These are phyloP conservation scores for Penicillium riverlandense DNA, from an alignment of 495 filamentous ascomycete genomes.

Conservation along the genomic window DNA sequence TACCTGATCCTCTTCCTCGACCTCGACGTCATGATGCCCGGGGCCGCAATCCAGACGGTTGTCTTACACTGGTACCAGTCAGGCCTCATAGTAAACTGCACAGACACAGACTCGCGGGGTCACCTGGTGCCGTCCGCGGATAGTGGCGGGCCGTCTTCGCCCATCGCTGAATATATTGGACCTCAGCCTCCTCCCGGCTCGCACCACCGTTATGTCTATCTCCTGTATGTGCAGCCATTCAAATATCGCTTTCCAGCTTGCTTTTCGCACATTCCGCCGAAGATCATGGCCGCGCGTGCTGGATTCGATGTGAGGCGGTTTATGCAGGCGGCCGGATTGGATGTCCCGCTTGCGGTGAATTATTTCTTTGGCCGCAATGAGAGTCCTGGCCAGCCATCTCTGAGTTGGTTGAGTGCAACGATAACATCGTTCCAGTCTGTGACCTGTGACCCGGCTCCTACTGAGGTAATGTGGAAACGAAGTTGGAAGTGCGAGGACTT, in stretches of 20 bases:
- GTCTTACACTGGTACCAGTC: conserved; percentile 36
- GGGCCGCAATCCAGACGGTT: conserved; percentile 12
- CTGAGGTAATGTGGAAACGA: not conserved
- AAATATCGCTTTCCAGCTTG: conserved; percentile 21
- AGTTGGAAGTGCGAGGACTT: too few species aligned
- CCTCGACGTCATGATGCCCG: conserved; percentile 23
- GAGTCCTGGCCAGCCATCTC: not conserved
- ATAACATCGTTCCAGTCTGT: conserved; percentile 16
- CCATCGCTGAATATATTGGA: conserved; percentile 21
- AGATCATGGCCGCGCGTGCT: conserved; percentile 12
- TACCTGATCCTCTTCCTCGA: conserved; percentile 31
- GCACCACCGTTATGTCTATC: conserved; percentile 30
- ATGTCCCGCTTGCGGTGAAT: conserved; percentile 24
- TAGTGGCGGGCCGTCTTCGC: not conserved
- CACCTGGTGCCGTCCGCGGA: not conserved
- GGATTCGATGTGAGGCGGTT: conserved; percentile 28
- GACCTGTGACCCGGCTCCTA: conserved; percentile 5
- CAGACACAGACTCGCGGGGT: not conserved
- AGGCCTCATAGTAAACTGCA: conserved; percentile 10
- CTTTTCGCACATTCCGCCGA: conserved; percentile 22
- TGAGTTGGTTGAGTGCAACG: conserved; percentile 9
- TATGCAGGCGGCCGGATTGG: conserved; percentile 18
- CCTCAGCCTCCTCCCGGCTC: conserved; percentile 25
- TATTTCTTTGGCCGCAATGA: conserved; percentile 27
- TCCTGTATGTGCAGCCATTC: conserved; percentile 26